These are phyloP conservation scores for Diospyros lotus DNA, from an alignment of 148 eudicot genomes.

Conservation along the genomic window DNA sequence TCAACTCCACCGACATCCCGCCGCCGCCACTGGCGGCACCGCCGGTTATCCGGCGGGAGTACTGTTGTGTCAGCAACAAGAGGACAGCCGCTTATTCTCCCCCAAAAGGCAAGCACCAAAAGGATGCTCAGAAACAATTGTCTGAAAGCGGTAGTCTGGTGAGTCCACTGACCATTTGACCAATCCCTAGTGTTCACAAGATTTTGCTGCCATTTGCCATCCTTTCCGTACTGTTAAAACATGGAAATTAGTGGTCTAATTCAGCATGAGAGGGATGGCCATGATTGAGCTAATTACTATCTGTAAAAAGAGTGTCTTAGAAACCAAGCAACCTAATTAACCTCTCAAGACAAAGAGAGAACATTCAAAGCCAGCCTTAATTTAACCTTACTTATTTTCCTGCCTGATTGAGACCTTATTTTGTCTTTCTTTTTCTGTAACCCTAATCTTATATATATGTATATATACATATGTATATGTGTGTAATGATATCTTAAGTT, in stretches of 20 bases:
- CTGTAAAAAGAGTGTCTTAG: constrained; percentile 38
- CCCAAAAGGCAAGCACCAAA: constrained; percentile 24
- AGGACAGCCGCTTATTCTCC: constrained; percentile 37
- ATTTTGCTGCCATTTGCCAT: constrained; percentile 14
- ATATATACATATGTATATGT: no score
- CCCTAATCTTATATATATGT: no score
- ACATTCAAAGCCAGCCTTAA: constrained; percentile 11
- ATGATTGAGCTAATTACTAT: constrained; percentile 13
- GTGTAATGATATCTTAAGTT: no score
- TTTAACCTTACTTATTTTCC: constrained; percentile 8
- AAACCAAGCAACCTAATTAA: constrained; percentile 42
- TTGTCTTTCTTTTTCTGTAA: constrained; percentile 5
- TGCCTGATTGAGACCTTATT: constrained; percentile 30
- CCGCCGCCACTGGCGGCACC: constrained; percentile 37
- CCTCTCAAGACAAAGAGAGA: constrained; percentile 35
- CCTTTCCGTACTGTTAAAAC: constrained; percentile 31
- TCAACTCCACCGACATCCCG: constrained; percentile 70
- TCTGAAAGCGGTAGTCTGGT: no score
- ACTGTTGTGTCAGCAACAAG: constrained; percentile 28
- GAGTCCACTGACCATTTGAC: constrained; percentile 13
- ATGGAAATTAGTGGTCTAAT: neutral
- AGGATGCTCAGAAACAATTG: constrained; percentile 41
- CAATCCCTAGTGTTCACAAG: constrained; percentile 14
- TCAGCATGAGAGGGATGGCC: neutral
- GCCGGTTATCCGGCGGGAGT: constrained; percentile 17